Percentiles rank a stretch among this genome's conserved stretches.
Conservation (phyloP, 1,284 basidiomycete genomes). For the Quambalaria eucalypti region DNA sequence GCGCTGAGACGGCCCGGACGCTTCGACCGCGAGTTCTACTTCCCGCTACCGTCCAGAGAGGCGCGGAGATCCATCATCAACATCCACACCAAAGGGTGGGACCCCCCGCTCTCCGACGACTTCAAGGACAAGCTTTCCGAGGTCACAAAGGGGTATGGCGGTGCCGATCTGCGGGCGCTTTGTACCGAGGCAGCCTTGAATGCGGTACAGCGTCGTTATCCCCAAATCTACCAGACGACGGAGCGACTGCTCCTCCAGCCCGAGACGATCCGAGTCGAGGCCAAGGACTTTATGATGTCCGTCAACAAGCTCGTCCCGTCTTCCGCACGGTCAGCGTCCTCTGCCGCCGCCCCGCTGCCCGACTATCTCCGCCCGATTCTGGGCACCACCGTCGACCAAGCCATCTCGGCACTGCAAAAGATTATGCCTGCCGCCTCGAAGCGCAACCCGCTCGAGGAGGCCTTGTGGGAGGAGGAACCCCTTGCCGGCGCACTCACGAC, state of each 20-base stretch:
- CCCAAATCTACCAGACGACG: slow-evolving; percentile 89
- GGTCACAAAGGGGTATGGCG: slow-evolving; percentile 93
- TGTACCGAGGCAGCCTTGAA: slow-evolving; percentile 88
- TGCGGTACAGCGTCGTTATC: slow-evolving; percentile 89
- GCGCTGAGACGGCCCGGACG: slow-evolving; percentile 86
- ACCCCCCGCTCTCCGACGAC: slow-evolving; percentile 63
- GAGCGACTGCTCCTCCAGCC: slow-evolving; percentile 79
- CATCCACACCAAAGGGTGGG: slow-evolving; percentile 88
- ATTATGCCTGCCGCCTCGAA: slow-evolving; percentile 48
- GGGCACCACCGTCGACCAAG: slow-evolving; percentile 59
- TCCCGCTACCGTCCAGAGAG: slow-evolving; percentile 74
- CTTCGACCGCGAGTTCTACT: slow-evolving; percentile 98
- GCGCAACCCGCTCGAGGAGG: slow-evolving; percentile 67
- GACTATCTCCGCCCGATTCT: slow-evolving; percentile 76
- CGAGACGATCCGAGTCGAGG: slow-evolving; percentile 71
- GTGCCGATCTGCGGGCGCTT: slow-evolving; percentile 70
- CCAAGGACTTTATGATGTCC: slow-evolving; percentile 94
- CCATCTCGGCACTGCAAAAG: slow-evolving; percentile 59
- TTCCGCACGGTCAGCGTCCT: slow-evolving; percentile 79
- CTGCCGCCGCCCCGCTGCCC: slow-evolving; percentile 74
- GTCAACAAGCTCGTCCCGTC: slow-evolving; percentile 84
- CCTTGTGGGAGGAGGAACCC: slow-evolving; percentile 62
- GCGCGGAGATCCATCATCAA: slow-evolving; percentile 79
- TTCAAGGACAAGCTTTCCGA: slow-evolving; percentile 67
- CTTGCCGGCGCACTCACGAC: slow-evolving; percentile 47